Conservation (phyloP, 495 filamentous ascomycete genomes). For the Lasiosphaeria miniovina region DNA sequence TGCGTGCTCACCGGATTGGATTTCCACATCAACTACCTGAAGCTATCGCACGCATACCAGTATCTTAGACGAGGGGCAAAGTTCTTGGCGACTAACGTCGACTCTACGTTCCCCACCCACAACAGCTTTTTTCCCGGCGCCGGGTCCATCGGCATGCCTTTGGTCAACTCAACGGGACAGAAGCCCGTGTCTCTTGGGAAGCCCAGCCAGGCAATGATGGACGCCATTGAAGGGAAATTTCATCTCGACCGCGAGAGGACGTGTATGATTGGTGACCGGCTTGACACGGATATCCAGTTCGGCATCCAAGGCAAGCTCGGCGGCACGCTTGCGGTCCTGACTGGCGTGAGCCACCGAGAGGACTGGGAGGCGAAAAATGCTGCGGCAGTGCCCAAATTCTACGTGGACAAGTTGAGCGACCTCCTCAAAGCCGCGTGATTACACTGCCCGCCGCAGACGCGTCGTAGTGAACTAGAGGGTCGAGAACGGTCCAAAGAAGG, state of each 20-base stretch:
- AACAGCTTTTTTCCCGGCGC: constrained; percentile 87
- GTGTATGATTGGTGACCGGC: constrained; percentile 94
- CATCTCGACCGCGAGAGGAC: constrained; percentile 76
- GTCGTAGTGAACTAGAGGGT: not conserved
- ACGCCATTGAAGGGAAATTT: constrained; percentile 95
- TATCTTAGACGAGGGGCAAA: constrained; percentile 80
- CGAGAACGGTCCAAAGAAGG: not conserved
- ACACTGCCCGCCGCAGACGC: not conserved
- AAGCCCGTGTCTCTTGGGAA: constrained; percentile 82
- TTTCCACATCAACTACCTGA: constrained; percentile 91
- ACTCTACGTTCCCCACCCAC: constrained; percentile 79
- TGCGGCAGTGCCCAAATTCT: constrained; percentile 66
- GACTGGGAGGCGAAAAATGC: constrained; percentile 68
- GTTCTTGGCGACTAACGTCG: constrained; percentile 91
- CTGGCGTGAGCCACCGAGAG: constrained; percentile 78
- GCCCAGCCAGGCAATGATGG: constrained; percentile 98
- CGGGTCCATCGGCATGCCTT: constrained; percentile 73
- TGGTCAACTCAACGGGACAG: constrained; percentile 69
- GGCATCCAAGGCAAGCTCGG: constrained; percentile 87
- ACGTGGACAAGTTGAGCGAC: constrained; percentile 80
- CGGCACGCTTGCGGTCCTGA: constrained; percentile 87
- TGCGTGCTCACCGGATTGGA: constrained; percentile 88
- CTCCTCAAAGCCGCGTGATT: constrained; percentile 42
- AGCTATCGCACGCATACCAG: constrained; percentile 76
- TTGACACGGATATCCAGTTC: constrained; percentile 95